Conservation (phyloP, 371 early-diverging fungal species). For the Actinomortierella wolfii region DNA sequence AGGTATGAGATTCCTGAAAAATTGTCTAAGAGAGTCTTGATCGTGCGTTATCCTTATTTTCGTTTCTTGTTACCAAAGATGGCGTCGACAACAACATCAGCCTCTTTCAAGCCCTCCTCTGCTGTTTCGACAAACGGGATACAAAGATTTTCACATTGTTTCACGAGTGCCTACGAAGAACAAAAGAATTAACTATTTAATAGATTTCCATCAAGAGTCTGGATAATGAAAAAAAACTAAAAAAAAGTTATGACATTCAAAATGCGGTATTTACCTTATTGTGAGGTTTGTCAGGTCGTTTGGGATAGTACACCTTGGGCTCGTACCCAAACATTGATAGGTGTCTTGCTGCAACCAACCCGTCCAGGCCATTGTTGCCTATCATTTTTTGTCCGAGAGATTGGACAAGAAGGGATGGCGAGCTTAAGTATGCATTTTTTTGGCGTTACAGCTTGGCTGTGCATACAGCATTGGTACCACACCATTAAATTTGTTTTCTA, state of each 20-base stretch:
- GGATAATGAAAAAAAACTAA: background rate
- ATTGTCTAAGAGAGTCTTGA: background rate
- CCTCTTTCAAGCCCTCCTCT: slow-evolving; percentile 35
- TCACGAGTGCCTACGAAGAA: slow-evolving; percentile 56
- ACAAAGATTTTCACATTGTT: slow-evolving; percentile 70
- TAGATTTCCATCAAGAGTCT: background rate
- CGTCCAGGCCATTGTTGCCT: slow-evolving; percentile 9
- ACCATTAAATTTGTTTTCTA: too few relatives aligned
- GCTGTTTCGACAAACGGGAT: slow-evolving; percentile 65
- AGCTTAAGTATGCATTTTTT: too few relatives aligned
- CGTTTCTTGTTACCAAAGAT: slow-evolving; percentile 69
- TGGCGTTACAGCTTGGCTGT: too few relatives aligned
- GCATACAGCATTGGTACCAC: too few relatives aligned
- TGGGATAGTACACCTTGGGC: slow-evolving; percentile 81
- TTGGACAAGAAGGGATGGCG: too few relatives aligned
- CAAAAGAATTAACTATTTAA: slow-evolving; percentile 1
- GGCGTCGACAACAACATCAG: slow-evolving; percentile 83
- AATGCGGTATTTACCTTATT: slow-evolving; percentile 55
- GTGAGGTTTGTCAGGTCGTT: slow-evolving; percentile 68
- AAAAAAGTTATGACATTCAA: background rate
- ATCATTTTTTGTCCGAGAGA: too few relatives aligned
- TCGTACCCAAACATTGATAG: slow-evolving; percentile 85
- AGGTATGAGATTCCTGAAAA: background rate
- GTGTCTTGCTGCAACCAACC: slow-evolving; percentile 92
- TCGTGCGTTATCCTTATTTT: too few relatives aligned